A percentile compares a stretch with the other conserved stretches of the same genome.
phyloP scores from a whole-genome alignment of 2,329 filamentous ascomycete species.

The Aspergillus udagawae region DNA sequence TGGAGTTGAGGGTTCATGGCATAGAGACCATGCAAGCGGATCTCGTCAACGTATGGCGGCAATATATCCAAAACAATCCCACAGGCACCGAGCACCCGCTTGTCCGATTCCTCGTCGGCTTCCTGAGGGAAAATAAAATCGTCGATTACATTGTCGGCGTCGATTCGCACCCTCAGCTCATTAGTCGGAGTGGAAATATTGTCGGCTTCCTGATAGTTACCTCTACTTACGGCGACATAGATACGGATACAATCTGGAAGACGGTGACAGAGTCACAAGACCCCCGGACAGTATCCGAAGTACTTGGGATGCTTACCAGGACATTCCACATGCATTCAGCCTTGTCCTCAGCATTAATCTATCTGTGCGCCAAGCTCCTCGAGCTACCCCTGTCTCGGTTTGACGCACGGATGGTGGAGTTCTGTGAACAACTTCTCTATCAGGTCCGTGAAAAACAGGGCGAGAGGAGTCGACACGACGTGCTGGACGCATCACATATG shows the following conservation, averaged over 20 bases:
- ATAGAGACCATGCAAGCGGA: conserved; percentile 69
- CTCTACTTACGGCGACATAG: conserved; percentile 63
- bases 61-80: conserved; percentile 46
- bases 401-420: conserved; percentile 57
- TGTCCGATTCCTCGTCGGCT: conserved; percentile 64
- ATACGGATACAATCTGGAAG: conserved; percentile 80
- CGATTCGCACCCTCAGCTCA: conserved; percentile 88
- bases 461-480: conserved; percentile 23
- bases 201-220: conserved; percentile 83
- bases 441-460: conserved; percentile 45
- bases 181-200: conserved; percentile 74
- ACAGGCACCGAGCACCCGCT: conserved; percentile 49
- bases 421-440: conserved; percentile 57
- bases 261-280: conserved; percentile 79
- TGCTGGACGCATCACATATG: conserved; percentile 23
- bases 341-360: conserved; percentile 48
- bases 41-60: conserved; percentile 64
- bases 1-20: conserved; percentile 82
- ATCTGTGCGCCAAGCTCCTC: conserved; percentile 68
- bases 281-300: conserved; percentile 75
- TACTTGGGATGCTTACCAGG: conserved; percentile 61
- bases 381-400: conserved; percentile 61
- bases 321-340: conserved; percentile 46
- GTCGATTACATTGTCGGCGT: conserved; percentile 85
- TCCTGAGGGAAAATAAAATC: conserved; percentile 66